Evolutionary conservation across 73 alveolate genomes (phyloP), one percentile per base, ranked within the genome.

Genomic region (Paramecium octaurelia): DNA sequence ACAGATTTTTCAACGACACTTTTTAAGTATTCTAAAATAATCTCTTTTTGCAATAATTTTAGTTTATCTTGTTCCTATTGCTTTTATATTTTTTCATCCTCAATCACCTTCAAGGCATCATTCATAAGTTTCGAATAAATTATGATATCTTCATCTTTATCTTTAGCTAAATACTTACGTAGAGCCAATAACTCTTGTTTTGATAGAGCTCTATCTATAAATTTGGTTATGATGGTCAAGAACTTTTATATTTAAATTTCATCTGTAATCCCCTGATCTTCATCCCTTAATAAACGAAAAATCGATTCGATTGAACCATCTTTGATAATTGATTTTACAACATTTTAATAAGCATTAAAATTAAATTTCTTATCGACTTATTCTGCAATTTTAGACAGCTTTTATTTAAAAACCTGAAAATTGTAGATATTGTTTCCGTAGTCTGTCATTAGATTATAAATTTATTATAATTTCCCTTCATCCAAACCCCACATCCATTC

Each of bases 401-500:
- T 80, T 44, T 42, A 43, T 46, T 42, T 80, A 35, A 80, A 80
- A 14, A 43, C 76, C 3, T n/a, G n/a, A 20, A 31, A 80, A 35
- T 80, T 42, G 16, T 31, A 20, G 4, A 48, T 21, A 43, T 40
- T 44, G 27, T 80, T 80, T 38, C 91, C 91, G 46, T 80, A 80
- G 27, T 80, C 91, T 23, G 91, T 44, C 43, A 80, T 42, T 21
- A 27, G 7, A 43, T 46, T 80, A 48, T 80, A 80, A 14, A 34
- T 42, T 80, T 48, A 31, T 16, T 40, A 80, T 23, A 80, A 23
- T 46, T 80, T 42, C 1, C 57, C 50, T 24, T 42, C 76, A 46
- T 46, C 73, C n/a, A 80, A 48, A 4, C 57, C 50, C 91, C 91
- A 80, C 9, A 18, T 10, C 48, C 46, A 48, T 80, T 80, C 91